These are phyloP conservation scores for Fusarium keratoplasticum DNA, from an alignment of 2,329 filamentous ascomycete genomes.

Conservation along the genomic window DNA sequence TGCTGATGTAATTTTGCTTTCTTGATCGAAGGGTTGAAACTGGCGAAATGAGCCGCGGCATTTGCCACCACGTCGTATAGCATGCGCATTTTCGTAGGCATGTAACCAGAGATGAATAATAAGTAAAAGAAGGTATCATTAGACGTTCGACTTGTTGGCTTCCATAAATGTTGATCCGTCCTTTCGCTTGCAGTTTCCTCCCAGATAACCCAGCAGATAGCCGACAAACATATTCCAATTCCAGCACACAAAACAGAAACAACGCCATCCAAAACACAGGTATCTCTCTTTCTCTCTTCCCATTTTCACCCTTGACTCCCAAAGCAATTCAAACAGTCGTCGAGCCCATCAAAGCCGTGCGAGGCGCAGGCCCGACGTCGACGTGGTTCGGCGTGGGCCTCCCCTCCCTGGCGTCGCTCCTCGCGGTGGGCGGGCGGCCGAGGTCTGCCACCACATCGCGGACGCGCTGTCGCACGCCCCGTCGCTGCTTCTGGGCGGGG, in stretches of 20 bases:
- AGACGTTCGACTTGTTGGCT: neutral
- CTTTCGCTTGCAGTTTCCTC: neutral
- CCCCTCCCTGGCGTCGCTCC: constrained; percentile 49
- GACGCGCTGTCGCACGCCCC: constrained; percentile 48
- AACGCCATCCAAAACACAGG: neutral
- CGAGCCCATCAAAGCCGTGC: constrained; percentile 39
- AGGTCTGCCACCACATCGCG: constrained; percentile 50
- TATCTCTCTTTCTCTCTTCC: neutral
- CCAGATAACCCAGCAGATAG: neutral
- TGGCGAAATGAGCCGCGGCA: neutral
- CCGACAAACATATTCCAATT: neutral
- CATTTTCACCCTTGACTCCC: neutral
- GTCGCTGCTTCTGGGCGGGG: constrained; percentile 26
- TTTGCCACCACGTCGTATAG: neutral
- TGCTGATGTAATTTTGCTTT: neutral
- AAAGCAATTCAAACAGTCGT: constrained; percentile 20
- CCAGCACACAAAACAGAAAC: neutral
- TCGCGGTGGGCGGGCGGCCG: constrained; percentile 47
- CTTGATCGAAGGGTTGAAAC: neutral
- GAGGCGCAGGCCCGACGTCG: constrained; percentile 43
- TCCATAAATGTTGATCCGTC: neutral
- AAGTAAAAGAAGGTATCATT: neutral
- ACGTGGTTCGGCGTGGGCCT: constrained; percentile 44
- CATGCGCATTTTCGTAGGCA: neutral
- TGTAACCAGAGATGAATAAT: neutral